A percentile compares a stretch with the other conserved stretches of the same genome.
Conservation (phyloP, 257 asterid genomes). For the Dorcoceras hygrometricum region DNA sequence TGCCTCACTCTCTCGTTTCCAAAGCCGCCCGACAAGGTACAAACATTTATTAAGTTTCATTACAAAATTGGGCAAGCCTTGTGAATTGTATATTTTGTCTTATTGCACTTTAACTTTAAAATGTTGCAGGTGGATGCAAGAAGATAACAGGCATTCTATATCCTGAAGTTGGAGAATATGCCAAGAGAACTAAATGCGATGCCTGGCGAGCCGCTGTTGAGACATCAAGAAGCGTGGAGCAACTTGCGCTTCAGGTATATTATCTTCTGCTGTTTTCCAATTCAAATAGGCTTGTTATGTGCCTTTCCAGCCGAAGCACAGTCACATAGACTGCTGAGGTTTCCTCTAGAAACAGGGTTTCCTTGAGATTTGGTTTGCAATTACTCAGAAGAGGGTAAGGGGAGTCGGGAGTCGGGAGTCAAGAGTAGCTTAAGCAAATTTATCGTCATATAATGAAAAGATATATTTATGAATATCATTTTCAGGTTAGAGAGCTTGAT, state of each 20-base stretch:
- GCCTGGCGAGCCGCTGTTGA: slow-evolving; percentile 97
- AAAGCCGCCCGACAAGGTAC: slow-evolving; percentile 98
- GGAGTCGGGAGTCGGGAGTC: slow-evolving; percentile 16
- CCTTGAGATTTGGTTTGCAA: slow-evolving; percentile 10
- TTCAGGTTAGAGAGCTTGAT: slow-evolving; percentile 88
- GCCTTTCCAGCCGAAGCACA: slow-evolving; percentile 18
- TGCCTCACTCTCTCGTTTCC: slow-evolving; percentile 73
- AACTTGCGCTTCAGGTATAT: slow-evolving; percentile 87
- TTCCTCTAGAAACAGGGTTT: slow-evolving; percentile 9
- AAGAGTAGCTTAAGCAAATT: slow-evolving; percentile 11
- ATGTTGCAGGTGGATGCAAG: slow-evolving; percentile 71
- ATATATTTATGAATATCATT: slow-evolving; percentile 24
- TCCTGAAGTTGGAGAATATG: slow-evolving; percentile 78
- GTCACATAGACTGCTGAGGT: slow-evolving; percentile 4
- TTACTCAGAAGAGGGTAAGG: not conserved
- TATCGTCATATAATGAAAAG: slow-evolving; percentile 19
- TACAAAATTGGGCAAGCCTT: slow-evolving; percentile 18
- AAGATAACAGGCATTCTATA: slow-evolving; percentile 76
- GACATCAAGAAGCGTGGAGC: slow-evolving; percentile 71
- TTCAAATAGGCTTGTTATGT: slow-evolving; percentile 7
- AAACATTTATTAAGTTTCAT: slow-evolving; percentile 14
- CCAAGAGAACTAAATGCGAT: slow-evolving; percentile 68
- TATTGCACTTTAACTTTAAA: slow-evolving; percentile 26
- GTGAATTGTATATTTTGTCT: slow-evolving; percentile 25
- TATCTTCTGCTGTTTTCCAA: slow-evolving; percentile 17